phyloP scores from a whole-genome alignment of 495 filamentous ascomycete species.

The Podospora conica region DNA sequence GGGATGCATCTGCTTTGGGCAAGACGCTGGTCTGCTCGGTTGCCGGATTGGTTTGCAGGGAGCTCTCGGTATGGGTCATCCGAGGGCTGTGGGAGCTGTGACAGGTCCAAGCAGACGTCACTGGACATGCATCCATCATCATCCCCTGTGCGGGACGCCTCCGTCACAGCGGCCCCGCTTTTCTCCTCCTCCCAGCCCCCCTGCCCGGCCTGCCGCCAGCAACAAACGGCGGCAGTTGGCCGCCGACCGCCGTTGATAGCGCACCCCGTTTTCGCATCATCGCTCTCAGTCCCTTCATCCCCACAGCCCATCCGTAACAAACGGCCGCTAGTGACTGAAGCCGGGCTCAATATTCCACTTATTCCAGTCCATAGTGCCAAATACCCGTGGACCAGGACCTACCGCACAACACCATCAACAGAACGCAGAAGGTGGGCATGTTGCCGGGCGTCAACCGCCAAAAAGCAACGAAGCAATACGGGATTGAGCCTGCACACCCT shows the following conservation, averaged over 20 bases:
- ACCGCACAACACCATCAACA: no score
- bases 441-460: neutral
- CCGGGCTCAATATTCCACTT: neutral
- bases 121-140: slow-evolving; percentile 8
- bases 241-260: slow-evolving; percentile 10
- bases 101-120: neutral
- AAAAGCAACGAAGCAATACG: neutral
- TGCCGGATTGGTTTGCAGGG: slow-evolving; percentile 2
- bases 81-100: no score
- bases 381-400: no score
- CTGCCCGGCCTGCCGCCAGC: neutral
- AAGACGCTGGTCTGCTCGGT: neutral
- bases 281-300: neutral
- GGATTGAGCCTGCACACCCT: neutral
- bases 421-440: no score
- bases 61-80: neutral
- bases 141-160: neutral
- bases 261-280: slow-evolving; percentile 8
- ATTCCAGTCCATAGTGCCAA: neutral
- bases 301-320: neutral
- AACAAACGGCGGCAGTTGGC: slow-evolving; percentile 13
- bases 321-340: neutral
- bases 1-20: slow-evolving; percentile 5
- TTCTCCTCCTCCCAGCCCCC: slow-evolving; percentile 1
- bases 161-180: slow-evolving; percentile 9